Evolutionary conservation across 108 stramenopile genomes (phyloP).

Genomic region (Skeletonema costatum): DNA sequence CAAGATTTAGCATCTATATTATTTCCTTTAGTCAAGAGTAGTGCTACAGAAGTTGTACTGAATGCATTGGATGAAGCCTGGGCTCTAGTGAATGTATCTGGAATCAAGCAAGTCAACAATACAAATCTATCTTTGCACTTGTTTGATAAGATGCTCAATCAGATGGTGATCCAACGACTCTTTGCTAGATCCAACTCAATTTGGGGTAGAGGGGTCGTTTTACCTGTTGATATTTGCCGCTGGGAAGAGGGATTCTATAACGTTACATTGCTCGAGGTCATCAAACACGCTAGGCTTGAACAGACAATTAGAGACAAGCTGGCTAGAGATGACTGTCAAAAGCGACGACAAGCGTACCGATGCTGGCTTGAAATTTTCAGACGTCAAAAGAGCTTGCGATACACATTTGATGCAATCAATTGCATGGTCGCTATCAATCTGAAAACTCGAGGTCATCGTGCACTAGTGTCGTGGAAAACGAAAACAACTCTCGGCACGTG

Average conservation of each 20-base stretch:
- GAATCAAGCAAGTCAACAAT: neutral
- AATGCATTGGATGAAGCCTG: constrained; percentile 34
- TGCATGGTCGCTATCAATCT: neutral
- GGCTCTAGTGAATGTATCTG: constrained; percentile 9
- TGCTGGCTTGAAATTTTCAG: constrained; percentile 7
- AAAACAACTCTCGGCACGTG: constrained; percentile 8
- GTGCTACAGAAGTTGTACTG: constrained; percentile 5
- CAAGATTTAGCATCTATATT: constrained; percentile 20
- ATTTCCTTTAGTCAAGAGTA: constrained; percentile 31
- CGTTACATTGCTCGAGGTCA: neutral
- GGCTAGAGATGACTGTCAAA: constrained; percentile 2
- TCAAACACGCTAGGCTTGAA: constrained; percentile 8
- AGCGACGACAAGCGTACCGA: constrained; percentile 1
- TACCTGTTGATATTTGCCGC: constrained; percentile 14
- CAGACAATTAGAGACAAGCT: constrained; percentile 25
- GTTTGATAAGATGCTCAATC: constrained; percentile 30
- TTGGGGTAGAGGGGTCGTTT: constrained; percentile 18
- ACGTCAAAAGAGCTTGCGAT: constrained; percentile 15
- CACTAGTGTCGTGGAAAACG: constrained; percentile 7
- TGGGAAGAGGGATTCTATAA: constrained; percentile 38
- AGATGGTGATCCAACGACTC: constrained; percentile 6
- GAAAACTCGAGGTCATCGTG: constrained; percentile 11
- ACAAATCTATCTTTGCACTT: constrained; percentile 20
- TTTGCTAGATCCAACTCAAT: constrained; percentile 4
- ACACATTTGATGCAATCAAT: constrained; percentile 6